These are phyloP conservation scores for Plenodomus tracheiphilus DNA, from an alignment of 2,329 filamentous ascomycete genomes.

Conservation along the genomic window DNA sequence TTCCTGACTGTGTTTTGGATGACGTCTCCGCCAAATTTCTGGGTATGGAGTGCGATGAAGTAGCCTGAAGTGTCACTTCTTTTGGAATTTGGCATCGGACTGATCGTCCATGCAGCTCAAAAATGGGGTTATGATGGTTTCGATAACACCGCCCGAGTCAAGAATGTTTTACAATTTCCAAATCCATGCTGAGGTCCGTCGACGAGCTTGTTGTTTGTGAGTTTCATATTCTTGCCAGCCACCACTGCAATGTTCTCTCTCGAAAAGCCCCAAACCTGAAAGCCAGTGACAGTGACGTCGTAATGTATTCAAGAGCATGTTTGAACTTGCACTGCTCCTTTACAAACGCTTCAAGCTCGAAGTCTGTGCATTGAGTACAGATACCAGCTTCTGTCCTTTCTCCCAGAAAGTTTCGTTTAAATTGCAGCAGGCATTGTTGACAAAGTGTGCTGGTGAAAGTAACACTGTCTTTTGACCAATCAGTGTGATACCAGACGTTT, in stretches of 20 bases:
- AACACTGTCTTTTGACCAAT: slow-evolving; percentile 10
- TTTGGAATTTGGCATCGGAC: slow-evolving; percentile 5
- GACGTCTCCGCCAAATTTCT: slow-evolving; percentile 8
- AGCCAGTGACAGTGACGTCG: slow-evolving; percentile 12
- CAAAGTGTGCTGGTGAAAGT: slow-evolving; percentile 2
- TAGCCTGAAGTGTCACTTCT: slow-evolving; percentile 15
- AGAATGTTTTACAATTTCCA: slow-evolving; percentile 9
- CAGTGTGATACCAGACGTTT: slow-evolving; percentile 12
- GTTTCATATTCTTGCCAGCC: slow-evolving; percentile 9
- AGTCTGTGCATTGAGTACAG: slow-evolving; percentile 10
- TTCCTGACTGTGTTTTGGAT: slow-evolving; percentile 10
- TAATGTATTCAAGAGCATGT: slow-evolving; percentile 5
- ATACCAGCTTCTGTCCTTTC: slow-evolving; percentile 11
- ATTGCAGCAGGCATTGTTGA: slow-evolving; percentile 9
- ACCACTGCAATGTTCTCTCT: slow-evolving; percentile 14
- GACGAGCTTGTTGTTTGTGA: slow-evolving; percentile 12
- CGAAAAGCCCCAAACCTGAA: slow-evolving; percentile 10
- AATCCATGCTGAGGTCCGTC: slow-evolving; percentile 14
- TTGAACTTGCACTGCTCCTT: slow-evolving; percentile 6
- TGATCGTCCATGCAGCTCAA: slow-evolving; percentile 16
- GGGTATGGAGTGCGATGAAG: slow-evolving; percentile 14
- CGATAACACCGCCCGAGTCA: slow-evolving; percentile 6
- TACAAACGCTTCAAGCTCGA: slow-evolving; percentile 1
- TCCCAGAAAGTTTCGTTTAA: neutral
- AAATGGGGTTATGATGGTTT: neutral